phyloP scores from a whole-genome alignment of 108 stramenopile species.

The Cyclotella atomus region DNA sequence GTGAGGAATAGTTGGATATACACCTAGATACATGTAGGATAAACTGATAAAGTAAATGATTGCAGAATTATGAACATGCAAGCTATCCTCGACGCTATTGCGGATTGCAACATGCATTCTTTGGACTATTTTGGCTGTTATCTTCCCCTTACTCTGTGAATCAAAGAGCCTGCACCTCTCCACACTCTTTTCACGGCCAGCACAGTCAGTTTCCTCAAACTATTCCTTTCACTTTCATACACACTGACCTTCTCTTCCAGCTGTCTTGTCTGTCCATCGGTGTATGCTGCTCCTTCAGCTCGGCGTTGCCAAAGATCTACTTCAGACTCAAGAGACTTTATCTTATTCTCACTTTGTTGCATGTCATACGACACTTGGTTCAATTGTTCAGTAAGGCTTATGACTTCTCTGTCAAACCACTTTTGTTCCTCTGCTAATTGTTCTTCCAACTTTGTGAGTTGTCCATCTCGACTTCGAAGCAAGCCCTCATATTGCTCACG shows the following conservation, averaged over 20 bases:
- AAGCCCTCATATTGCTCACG: not conserved
- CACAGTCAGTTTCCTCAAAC: slow-evolving; percentile 28
- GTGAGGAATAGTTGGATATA: no score
- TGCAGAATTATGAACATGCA: no score
- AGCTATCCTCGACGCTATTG: no score
- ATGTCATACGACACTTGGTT: not conserved
- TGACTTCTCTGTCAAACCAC: not conserved
- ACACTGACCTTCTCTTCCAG: not conserved
- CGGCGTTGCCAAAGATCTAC: slow-evolving; percentile 4
- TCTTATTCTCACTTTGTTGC: not conserved
- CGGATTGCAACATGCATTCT: no score
- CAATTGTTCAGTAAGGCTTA: not conserved
- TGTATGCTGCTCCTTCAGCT: slow-evolving; percentile 12
- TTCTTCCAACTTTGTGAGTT: not conserved
- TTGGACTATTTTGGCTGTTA: no score
- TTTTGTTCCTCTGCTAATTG: not conserved
- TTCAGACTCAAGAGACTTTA: slow-evolving; percentile 12
- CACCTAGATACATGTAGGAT: no score
- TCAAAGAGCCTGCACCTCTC: slow-evolving; percentile 16
- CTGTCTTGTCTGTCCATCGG: not conserved
- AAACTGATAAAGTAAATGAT: no score
- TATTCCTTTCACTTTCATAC: slow-evolving; percentile 38
- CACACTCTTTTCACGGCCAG: slow-evolving; percentile 33
- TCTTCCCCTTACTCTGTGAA: slow-evolving; percentile 20
- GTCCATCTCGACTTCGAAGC: not conserved